A percentile compares a stretch with the other conserved stretches of the same genome.
These are phyloP conservation scores for Graphilbum fragrans DNA, from an alignment of 2,329 filamentous ascomycete genomes.

Conservation along the genomic window DNA sequence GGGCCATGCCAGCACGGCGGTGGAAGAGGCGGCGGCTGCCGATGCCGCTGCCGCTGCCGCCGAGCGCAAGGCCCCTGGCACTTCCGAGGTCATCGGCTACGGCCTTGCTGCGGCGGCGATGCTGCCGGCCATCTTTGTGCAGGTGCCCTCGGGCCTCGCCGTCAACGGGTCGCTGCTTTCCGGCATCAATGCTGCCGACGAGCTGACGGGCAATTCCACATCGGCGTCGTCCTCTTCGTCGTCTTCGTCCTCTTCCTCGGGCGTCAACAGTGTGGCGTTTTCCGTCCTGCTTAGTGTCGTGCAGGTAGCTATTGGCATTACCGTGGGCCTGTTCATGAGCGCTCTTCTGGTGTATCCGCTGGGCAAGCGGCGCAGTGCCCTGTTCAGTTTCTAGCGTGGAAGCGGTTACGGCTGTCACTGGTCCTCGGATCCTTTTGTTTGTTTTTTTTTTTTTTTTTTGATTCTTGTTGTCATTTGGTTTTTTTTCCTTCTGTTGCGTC, in stretches of 20 bases:
- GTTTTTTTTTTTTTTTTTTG: background rate
- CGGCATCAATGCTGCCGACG: slow-evolving; percentile 43
- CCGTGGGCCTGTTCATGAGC: slow-evolving; percentile 46
- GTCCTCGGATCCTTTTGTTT: slow-evolving; percentile 4
- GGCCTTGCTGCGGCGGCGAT: slow-evolving; percentile 75
- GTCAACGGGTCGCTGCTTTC: slow-evolving; percentile 46
- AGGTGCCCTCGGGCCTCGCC: slow-evolving; percentile 51
- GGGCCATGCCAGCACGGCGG: background rate
- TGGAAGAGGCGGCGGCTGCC: background rate
- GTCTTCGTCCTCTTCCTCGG: slow-evolving; percentile 9
- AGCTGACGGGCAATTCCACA: slow-evolving; percentile 31
- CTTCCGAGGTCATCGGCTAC: slow-evolving; percentile 43
- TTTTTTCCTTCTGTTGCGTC: background rate
- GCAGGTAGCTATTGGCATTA: slow-evolving; percentile 49
- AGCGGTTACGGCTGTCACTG: background rate
- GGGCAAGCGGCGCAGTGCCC: slow-evolving; percentile 43
- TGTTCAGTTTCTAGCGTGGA: slow-evolving; percentile 42
- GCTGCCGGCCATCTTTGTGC: slow-evolving; percentile 73
- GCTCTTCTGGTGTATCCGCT: slow-evolving; percentile 42
- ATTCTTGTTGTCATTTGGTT: background rate
- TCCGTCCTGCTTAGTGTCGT: slow-evolving; percentile 45
- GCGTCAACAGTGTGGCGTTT: slow-evolving; percentile 34
- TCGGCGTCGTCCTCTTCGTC: slow-evolving; percentile 14
- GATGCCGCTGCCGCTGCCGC: slow-evolving; percentile 6
- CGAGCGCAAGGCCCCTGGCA: slow-evolving; percentile 13